Conservation (phyloP, 371 early-diverging fungal species). For the Rhizomucor pusillus region DNA sequence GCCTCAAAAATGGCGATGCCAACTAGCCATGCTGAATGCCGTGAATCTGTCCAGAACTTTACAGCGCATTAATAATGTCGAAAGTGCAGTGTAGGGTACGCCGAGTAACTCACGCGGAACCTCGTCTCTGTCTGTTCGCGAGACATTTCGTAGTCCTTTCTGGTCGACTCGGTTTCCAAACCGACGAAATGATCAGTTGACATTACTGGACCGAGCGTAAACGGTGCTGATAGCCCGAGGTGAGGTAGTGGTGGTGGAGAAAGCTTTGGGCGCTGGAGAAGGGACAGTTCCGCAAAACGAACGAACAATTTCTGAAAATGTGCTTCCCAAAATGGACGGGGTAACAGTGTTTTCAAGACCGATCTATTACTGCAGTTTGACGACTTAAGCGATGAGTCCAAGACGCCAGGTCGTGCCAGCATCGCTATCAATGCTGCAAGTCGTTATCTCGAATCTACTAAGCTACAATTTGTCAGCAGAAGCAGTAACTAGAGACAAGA, state of each 20-base stretch:
- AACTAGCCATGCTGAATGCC: slow-evolving; percentile 43
- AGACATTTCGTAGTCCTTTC: slow-evolving; percentile 5
- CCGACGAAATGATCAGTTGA: slow-evolving; percentile 11
- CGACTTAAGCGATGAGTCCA: too few species aligned
- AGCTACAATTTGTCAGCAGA: too few species aligned
- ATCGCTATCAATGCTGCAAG: too few species aligned
- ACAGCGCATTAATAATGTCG: not conserved
- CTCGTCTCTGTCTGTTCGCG: slow-evolving; percentile 6
- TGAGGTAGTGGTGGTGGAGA: not conserved
- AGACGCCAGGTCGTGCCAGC: too few species aligned
- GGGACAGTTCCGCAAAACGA: not conserved
- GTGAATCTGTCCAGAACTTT: slow-evolving; percentile 40
- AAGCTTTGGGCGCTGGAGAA: not conserved
- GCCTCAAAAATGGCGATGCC: slow-evolving; percentile 60
- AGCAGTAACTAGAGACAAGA: too few species aligned
- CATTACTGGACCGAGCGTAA: slow-evolving; percentile 2
- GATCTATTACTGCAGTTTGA: too few species aligned
- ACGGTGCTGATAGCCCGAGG: not conserved
- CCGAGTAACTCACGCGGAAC: not conserved
- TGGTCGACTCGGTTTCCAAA: slow-evolving; percentile 5
- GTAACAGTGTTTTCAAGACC: too few species aligned
- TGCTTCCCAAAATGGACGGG: too few species aligned
- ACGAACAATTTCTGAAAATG: too few species aligned
- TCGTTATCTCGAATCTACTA: too few species aligned
- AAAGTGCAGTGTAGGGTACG: not conserved